Evolutionary conservation across 371 early-diverging fungal species (phyloP).

Genomic region (Haplosporangium sp.): DNA sequence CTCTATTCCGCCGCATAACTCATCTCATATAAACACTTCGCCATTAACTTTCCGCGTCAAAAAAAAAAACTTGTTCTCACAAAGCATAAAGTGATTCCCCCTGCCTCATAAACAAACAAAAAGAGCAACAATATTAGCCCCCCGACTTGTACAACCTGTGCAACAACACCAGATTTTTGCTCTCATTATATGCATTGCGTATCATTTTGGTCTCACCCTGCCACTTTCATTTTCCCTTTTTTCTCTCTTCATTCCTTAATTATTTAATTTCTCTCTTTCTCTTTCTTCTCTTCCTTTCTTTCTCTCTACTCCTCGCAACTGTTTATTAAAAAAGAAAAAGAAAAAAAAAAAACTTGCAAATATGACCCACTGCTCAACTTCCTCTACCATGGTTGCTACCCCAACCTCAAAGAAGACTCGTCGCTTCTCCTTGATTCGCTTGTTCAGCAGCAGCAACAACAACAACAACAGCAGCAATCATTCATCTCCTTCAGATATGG

Average conservation of each 20-base stretch:
- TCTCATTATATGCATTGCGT: slow-evolving; percentile 1
- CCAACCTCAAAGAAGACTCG: slow-evolving; percentile 31
- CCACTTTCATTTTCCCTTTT: slow-evolving; percentile 5
- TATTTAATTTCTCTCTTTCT: slow-evolving; percentile 1
- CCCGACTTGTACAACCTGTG: slow-evolving; percentile 21
- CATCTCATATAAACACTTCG: too few species aligned
- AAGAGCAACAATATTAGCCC: slow-evolving; percentile 5
- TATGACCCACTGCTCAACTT: slow-evolving; percentile 1
- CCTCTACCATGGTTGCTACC: slow-evolving; percentile 14
- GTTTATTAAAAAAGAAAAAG: not conserved
- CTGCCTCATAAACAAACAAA: not conserved
- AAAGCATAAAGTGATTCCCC: not conserved
- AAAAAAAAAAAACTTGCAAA: not conserved
- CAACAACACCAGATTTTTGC: slow-evolving; percentile 31
- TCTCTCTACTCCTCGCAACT: not conserved
- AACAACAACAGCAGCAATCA: slow-evolving; percentile 1
- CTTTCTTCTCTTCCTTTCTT: slow-evolving; percentile 3
- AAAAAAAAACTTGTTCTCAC: not conserved
- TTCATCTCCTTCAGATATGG: slow-evolving; percentile 4
- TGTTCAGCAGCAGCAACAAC: slow-evolving; percentile 32
- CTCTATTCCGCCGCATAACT: not conserved
- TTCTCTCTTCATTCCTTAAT: slow-evolving; percentile 6
- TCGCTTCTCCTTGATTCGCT: slow-evolving; percentile 50
- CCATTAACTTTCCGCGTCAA: not conserved
- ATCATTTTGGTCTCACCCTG: not conserved